Conservation (phyloP, 306 rosid species). For the Rosa chinensis region DNA sequence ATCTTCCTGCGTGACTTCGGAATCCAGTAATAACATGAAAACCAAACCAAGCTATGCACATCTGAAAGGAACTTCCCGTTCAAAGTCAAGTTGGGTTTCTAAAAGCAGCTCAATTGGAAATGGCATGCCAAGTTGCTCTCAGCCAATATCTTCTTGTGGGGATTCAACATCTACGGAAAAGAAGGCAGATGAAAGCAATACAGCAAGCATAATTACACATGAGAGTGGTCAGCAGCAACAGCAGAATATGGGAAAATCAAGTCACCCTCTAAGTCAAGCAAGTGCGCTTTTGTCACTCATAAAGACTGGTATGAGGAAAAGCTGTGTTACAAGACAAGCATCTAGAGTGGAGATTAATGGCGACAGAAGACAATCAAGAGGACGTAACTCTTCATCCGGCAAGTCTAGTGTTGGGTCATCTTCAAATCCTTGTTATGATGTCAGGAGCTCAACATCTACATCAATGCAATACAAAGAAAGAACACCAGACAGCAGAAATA, state of each 20-base stretch:
- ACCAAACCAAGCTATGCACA: constrained; percentile 28
- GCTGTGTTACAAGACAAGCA: constrained; percentile 38
- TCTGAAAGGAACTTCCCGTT: constrained; percentile 33
- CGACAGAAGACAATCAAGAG: constrained; percentile 41
- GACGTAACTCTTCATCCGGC: constrained; percentile 58
- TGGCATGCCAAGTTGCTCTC: constrained; percentile 10
- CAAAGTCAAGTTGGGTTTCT: constrained; percentile 30
- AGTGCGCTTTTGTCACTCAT: constrained; percentile 38
- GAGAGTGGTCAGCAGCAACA: constrained; percentile 39
- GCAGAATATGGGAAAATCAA: constrained; percentile 43
- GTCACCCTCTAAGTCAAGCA: constrained; percentile 34
- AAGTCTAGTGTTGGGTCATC: constrained; percentile 78
- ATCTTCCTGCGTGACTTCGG: constrained; percentile 27
- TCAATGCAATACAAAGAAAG: constrained; percentile 34
- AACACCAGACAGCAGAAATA: constrained; percentile 36
- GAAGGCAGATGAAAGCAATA: constrained; percentile 37
- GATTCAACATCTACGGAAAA: constrained; percentile 27
- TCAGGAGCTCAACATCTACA: constrained; percentile 27
- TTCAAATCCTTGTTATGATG: constrained; percentile 49
- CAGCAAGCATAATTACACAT: constrained; percentile 46
- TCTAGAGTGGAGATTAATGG: constrained; percentile 42
- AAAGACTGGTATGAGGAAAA: constrained; percentile 52
- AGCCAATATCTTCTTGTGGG: constrained; percentile 28
- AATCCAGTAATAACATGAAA: constrained; percentile 40
- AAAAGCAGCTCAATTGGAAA: constrained; percentile 35